phyloP scores from a whole-genome alignment of 345 rosid genomes.

The Ceriops zippeliana region DNA sequence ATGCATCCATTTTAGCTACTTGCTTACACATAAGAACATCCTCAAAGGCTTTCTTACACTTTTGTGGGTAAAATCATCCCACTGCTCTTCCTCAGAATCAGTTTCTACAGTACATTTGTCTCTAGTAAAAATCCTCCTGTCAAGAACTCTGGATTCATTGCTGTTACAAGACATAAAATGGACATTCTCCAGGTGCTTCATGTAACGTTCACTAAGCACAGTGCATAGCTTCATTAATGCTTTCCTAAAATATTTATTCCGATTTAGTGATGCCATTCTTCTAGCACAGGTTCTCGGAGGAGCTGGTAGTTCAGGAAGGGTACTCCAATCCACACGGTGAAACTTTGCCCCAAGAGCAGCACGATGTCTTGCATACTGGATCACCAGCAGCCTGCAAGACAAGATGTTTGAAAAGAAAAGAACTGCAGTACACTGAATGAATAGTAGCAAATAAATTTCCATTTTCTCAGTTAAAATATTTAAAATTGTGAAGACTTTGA shows the following conservation, averaged over 20 bases:
- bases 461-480: conserved; percentile 1
- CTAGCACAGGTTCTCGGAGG: conserved; percentile 56
- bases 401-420: conserved; percentile 16
- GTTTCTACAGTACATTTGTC: conserved; percentile 33
- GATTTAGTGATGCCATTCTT: conserved; percentile 58
- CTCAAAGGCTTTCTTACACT: conserved; percentile 52
- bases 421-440: background rate
- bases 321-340: conserved; percentile 73
- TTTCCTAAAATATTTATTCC: conserved; percentile 53
- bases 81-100: conserved; percentile 43
- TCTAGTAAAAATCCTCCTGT: conserved; percentile 16
- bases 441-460: background rate
- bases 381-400: conserved; percentile 71
- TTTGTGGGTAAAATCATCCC: conserved; percentile 81
- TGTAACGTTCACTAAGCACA: conserved; percentile 67
- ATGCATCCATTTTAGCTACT: conserved; percentile 56
- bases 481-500: too few relatives aligned
- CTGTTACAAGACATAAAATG: conserved; percentile 34
- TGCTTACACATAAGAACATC: conserved; percentile 65
- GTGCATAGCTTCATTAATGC: conserved; percentile 75
- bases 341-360: conserved; percentile 74
- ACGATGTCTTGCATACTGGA: conserved; percentile 64
- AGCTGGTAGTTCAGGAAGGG: conserved; percentile 67
- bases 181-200: conserved; percentile 51
- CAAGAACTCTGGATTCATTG: conserved; percentile 30